A percentile compares a stretch with the other conserved stretches of the same genome.
phyloP scores from a whole-genome alignment of 164 flowering plant species.

The Litsea cubeba region DNA sequence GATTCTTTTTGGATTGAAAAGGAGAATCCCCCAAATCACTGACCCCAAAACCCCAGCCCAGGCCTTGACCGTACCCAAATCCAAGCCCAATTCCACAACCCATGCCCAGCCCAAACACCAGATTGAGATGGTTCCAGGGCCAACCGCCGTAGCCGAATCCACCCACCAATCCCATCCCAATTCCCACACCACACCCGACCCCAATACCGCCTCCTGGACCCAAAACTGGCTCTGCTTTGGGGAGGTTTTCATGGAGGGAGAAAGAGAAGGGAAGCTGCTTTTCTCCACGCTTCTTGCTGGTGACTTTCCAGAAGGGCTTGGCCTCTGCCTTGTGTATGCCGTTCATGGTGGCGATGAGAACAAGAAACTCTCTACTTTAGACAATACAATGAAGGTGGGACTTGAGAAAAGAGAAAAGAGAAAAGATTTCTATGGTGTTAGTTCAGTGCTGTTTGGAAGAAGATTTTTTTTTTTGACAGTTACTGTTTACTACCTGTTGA shows the following conservation, averaged over 20 bases:
- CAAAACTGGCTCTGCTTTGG: constrained; percentile 17
- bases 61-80: constrained; percentile 52
- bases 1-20: constrained; percentile 2
- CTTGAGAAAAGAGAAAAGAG: too few relatives aligned
- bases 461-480: too few relatives aligned
- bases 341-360: background rate
- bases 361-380: too few relatives aligned
- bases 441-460: too few relatives aligned
- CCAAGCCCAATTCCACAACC: constrained; percentile 63
- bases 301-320: constrained; percentile 33
- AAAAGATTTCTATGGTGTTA: too few relatives aligned
- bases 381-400: too few relatives aligned
- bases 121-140: constrained; percentile 45
- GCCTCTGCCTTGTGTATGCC: constrained; percentile 13
- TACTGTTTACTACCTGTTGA: too few relatives aligned
- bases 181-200: constrained; percentile 68
- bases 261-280: constrained; percentile 19
- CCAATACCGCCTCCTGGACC: constrained; percentile 67
- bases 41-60: constrained; percentile 34
- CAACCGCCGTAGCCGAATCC: constrained; percentile 45
- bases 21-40: constrained; percentile 20
- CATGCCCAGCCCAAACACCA: constrained; percentile 48
- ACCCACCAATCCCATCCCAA: constrained; percentile 58
- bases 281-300: constrained; percentile 16
- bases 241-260: constrained; percentile 26